phyloP scores from a whole-genome alignment of 306 rosid species.

The Carpinus fangiana region DNA sequence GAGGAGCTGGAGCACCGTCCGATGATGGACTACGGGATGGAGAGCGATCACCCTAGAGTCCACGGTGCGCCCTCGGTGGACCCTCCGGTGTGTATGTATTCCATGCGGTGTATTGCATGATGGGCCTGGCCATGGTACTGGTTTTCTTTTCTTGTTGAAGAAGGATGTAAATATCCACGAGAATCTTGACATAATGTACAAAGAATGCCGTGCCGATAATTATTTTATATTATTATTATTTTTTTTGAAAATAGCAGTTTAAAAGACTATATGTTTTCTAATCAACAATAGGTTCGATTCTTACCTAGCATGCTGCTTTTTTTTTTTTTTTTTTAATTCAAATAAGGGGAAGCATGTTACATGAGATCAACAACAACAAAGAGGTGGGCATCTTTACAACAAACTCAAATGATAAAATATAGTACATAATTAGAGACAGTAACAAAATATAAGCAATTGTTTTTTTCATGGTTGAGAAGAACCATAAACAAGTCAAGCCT shows the following conservation, averaged over 20 bases:
- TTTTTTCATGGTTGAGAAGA: too few relatives aligned
- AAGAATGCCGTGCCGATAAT: not conserved
- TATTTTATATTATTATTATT: not conserved
- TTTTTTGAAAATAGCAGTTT: not conserved
- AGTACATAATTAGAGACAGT: too few relatives aligned
- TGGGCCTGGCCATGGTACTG: not conserved
- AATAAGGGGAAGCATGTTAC: too few relatives aligned
- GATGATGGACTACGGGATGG: slow-evolving; percentile 37
- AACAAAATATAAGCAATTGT: too few relatives aligned
- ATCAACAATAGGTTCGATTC: too few relatives aligned
- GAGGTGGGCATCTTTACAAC: too few relatives aligned
- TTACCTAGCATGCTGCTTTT: too few relatives aligned
- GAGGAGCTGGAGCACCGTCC: slow-evolving; percentile 39
- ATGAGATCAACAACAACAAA: too few relatives aligned
- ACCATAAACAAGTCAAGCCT: too few relatives aligned
- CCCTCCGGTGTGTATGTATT: slow-evolving; percentile 18
- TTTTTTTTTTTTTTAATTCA: too few relatives aligned
- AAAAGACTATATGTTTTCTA: too few relatives aligned
- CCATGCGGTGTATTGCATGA: slow-evolving; percentile 39
- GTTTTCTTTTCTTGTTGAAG: not conserved
- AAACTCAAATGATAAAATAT: too few relatives aligned
- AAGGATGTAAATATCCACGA: not conserved
- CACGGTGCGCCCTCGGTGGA: slow-evolving; percentile 2
- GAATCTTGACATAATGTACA: not conserved
- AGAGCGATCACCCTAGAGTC: slow-evolving; percentile 37